Evolutionary conservation across 495 filamentous ascomycete species (phyloP), one percentile per base, ranked within the genome.

Genomic region (Astrocystis sublimbata): DNA sequence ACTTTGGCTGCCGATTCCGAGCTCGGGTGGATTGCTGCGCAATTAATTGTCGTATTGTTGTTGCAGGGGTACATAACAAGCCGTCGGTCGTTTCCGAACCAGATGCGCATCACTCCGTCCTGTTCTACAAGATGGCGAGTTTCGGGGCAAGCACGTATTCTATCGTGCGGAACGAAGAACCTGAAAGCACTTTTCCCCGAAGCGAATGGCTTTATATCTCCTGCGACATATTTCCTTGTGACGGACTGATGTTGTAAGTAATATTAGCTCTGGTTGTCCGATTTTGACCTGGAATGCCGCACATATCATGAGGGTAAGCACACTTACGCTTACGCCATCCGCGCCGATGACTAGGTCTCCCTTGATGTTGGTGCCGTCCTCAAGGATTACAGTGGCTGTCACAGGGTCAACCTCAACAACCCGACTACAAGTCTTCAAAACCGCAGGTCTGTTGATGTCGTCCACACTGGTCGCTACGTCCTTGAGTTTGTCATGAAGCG

Each of bases 41-140:
- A 83, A 62, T 89, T 88, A 30, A 89, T 70, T 10, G 82, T 26
- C 43, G 78, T 71, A 58, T 83, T 83, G 53, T 83, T 75, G 0
- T 76, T 70, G 56, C 79, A 84, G 0, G 85, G 85, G 57, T 89
- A 89, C 63, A 87, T 80, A 53, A 88, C 78, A 2, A 88, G 73
- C 0, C 85, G 72, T 17, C 79, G 72, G 47, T 88, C 84, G 0
- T 66, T 45, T 0, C 60, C 78, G 38, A 78, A 80, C 75, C 79
- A 85, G 60, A 88, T 81, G 28, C 64, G 58, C 13, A 86, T 67
- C 0, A 80, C 67, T 10, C 80, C 78, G 9, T 67, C 58, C 15
- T 74, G 63, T 30, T 76, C 43, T 4, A n/a, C 40, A n/a, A 42
- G 17, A 8, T 6, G 40, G 4, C 4, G 4, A 4, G 40, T 42